Conservation (phyloP, 192 early-diverging fungal species). For the Coemansia aciculifera region DNA sequence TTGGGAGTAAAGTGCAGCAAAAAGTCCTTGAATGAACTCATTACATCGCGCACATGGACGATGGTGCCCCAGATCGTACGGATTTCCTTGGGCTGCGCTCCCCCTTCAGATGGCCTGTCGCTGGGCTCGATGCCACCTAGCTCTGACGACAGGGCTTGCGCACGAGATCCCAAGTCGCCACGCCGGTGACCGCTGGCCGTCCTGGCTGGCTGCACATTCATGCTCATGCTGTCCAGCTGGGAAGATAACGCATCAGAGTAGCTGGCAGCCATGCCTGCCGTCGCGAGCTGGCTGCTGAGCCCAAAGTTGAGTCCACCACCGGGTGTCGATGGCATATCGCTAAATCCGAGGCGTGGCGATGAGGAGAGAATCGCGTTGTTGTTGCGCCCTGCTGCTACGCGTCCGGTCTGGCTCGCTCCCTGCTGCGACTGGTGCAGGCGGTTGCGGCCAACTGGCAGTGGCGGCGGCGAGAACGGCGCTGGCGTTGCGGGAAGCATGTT, state of each 20-base stretch:
- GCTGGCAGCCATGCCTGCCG: constrained; percentile 29
- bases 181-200: constrained; percentile 20
- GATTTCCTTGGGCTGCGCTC: constrained; percentile 34
- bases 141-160: constrained; percentile 47
- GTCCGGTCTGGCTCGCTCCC: constrained; percentile 3
- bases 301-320: constrained; percentile 25
- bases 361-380: constrained; percentile 16
- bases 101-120: constrained; percentile 9
- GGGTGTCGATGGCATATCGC: constrained; percentile 44
- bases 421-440: constrained; percentile 10
- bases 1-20: constrained; percentile 67
- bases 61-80: constrained; percentile 93
- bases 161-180: constrained; percentile 43
- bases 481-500: constrained; percentile 47
- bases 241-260: constrained; percentile 45
- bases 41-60: constrained; percentile 83
- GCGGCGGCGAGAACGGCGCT: constrained; percentile 42
- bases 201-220: constrained; percentile 18
- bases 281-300: constrained; percentile 20
- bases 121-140: constrained; percentile 43
- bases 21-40: constrained; percentile 78
- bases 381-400: background rate
- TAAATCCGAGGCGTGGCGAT: constrained; percentile 45
- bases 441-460: constrained; percentile 14
- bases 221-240: constrained; percentile 44